Percentiles rank a stretch among this genome's conserved stretches.
Conservation (phyloP, 2,329 filamentous ascomycete genomes). For the Rosellinia necatrix region DNA sequence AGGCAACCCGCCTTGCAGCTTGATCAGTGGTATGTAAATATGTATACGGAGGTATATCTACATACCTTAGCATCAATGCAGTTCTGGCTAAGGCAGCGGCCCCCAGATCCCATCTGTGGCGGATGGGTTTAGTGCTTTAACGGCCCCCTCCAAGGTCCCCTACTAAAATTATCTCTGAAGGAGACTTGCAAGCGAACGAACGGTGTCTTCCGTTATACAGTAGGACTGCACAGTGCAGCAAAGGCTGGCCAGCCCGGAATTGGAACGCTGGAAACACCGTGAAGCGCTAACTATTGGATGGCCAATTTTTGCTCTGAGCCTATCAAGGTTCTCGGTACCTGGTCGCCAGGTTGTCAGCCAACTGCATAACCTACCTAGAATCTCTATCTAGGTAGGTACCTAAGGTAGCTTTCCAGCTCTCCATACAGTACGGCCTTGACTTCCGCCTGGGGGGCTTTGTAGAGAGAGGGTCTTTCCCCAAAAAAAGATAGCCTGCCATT, state of each 20-base stretch:
- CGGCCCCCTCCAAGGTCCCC: background rate
- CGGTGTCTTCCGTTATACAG: no score
- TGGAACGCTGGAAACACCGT: background rate
- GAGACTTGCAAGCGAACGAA: no score
- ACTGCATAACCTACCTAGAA: no score
- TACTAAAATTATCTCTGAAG: slow-evolving; percentile 6
- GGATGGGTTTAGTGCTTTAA: slow-evolving; percentile 10
- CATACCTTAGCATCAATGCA: background rate
- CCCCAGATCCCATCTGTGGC: slow-evolving; percentile 10
- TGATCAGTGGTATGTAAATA: background rate
- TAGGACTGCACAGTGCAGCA: background rate
- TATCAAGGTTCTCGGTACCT: background rate
- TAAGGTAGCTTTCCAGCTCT: no score
- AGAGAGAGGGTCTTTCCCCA: background rate
- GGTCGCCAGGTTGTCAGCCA: background rate
- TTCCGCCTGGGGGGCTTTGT: background rate
- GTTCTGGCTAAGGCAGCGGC: background rate
- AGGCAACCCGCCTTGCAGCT: background rate
- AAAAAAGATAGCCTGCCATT: slow-evolving; percentile 5
- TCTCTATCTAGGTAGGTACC: no score
- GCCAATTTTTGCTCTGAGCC: background rate
- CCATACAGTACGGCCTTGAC: background rate
- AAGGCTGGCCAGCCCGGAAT: no score
- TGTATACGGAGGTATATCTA: background rate
- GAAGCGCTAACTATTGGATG: slow-evolving; percentile 5